These are phyloP conservation scores for Clonostachys rhizophaga DNA, from an alignment of 2,329 filamentous ascomycete genomes.

Conservation along the genomic window DNA sequence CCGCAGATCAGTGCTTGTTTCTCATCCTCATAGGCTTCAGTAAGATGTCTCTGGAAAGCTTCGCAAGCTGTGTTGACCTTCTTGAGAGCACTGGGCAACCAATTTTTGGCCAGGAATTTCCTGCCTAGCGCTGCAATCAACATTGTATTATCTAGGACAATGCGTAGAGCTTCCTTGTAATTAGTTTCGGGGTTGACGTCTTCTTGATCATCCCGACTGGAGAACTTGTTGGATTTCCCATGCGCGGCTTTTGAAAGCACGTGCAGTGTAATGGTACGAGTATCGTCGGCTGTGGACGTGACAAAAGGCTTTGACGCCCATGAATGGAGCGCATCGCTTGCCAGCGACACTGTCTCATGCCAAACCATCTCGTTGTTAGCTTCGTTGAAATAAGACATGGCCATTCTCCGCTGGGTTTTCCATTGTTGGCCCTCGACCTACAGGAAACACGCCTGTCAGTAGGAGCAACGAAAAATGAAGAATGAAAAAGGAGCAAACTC, in stretches of 20 bases:
- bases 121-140: constrained; percentile 10
- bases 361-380: constrained; percentile 6
- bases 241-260: constrained; percentile 1
- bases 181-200: background rate
- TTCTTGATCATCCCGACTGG: constrained; percentile 11
- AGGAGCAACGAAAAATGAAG: background rate
- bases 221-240: constrained; percentile 8
- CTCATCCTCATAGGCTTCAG: constrained; percentile 18
- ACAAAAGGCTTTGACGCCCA: background rate
- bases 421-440: constrained; percentile 5
- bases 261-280: constrained; percentile 13
- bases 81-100: background rate
- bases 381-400: constrained; percentile 4
- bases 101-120: background rate
- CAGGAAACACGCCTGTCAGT: background rate
- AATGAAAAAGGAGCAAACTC: background rate
- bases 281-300: constrained; percentile 7
- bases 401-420: constrained; percentile 5
- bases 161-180: constrained; percentile 1
- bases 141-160: constrained; percentile 17
- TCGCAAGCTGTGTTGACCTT: constrained; percentile 11
- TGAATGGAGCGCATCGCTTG: background rate
- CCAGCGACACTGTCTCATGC: constrained; percentile 2
- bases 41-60: constrained; percentile 19
- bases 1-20: background rate